phyloP scores from a whole-genome alignment of 2,329 filamentous ascomycete species.

The Epichloe bromicola region DNA sequence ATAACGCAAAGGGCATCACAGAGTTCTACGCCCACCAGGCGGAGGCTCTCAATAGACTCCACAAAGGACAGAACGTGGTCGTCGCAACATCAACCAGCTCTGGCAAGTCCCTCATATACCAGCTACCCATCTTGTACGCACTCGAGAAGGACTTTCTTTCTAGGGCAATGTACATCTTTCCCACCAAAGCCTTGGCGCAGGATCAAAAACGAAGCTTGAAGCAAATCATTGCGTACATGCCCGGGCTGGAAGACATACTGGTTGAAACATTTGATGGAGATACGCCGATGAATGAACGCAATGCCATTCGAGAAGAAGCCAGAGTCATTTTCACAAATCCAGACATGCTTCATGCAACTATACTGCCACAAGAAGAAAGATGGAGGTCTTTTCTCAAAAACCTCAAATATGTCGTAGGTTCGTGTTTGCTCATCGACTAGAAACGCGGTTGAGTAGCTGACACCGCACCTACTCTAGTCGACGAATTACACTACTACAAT shows the following conservation, averaged over 20 bases:
- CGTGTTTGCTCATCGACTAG: not conserved
- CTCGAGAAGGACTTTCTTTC: slow-evolving; percentile 65
- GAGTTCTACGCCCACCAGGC: slow-evolving; percentile 85
- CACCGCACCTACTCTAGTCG: slow-evolving; percentile 30
- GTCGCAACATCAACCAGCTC: slow-evolving; percentile 92
- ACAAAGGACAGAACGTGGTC: slow-evolving; percentile 75
- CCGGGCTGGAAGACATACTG: slow-evolving; percentile 57
- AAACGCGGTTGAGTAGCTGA: not conserved
- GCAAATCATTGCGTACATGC: slow-evolving; percentile 71
- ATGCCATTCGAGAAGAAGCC: slow-evolving; percentile 72
- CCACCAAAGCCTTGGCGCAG: slow-evolving; percentile 90
- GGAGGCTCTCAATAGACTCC: slow-evolving; percentile 79
- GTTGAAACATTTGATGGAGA: slow-evolving; percentile 96
- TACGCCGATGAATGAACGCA: slow-evolving; percentile 69
- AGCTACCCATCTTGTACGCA: slow-evolving; percentile 79
- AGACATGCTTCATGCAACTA: slow-evolving; percentile 92
- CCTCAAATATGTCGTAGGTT: slow-evolving; percentile 73
- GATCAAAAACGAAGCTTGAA: slow-evolving; percentile 84
- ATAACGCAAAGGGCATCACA: slow-evolving; percentile 79
- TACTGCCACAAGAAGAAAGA: slow-evolving; percentile 77
- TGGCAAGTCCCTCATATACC: slow-evolving; percentile 96
- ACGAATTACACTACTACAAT: slow-evolving; percentile 93
- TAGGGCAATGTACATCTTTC: slow-evolving; percentile 94
- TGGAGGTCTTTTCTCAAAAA: slow-evolving; percentile 88
- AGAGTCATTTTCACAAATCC: slow-evolving; percentile 95